A percentile compares a stretch with the other conserved stretches of the same genome.
phyloP scores from a whole-genome alignment of 1,284 basidiomycete genomes.

The Leccinum subfulvum region DNA sequence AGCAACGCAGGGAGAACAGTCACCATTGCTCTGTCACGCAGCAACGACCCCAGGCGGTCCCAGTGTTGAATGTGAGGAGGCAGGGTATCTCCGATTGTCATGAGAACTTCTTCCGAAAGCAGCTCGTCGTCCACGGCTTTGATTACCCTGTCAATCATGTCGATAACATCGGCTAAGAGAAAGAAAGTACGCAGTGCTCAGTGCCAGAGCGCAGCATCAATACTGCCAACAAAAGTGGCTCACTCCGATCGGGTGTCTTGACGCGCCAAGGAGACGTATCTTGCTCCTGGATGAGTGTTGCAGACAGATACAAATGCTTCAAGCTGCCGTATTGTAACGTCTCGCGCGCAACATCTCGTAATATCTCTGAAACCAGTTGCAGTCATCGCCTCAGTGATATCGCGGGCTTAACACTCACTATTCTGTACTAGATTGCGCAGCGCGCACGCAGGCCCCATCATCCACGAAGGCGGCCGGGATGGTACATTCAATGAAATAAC shows the following conservation, averaged over 20 bases:
- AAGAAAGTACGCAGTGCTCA: not conserved
- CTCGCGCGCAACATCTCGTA: slow-evolving; percentile 1
- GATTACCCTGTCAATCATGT: slow-evolving; percentile 27
- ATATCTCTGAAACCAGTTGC: not conserved
- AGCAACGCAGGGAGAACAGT: slow-evolving; percentile 17
- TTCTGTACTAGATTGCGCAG: slow-evolving; percentile 14
- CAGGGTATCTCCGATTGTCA: slow-evolving; percentile 19
- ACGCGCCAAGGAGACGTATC: slow-evolving; percentile 19
- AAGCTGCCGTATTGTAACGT: slow-evolving; percentile 17
- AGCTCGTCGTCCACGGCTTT: slow-evolving; percentile 22
- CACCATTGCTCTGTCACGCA: slow-evolving; percentile 9
- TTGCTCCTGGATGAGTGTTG: slow-evolving; percentile 16
- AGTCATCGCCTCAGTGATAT: not conserved
- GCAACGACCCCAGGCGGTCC: slow-evolving; percentile 10
- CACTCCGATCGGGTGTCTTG: slow-evolving; percentile 23
- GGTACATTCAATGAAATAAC: not conserved
- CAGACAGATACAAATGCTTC: slow-evolving; percentile 21
- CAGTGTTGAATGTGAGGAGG: slow-evolving; percentile 24
- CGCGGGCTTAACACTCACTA: slow-evolving; percentile 7
- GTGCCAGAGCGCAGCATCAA: not conserved
- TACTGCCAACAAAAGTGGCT: not conserved
- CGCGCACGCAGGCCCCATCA: not conserved
- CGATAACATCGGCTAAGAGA: slow-evolving; percentile 18
- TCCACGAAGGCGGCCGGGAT: not conserved
- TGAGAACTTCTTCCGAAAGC: slow-evolving; percentile 19